A percentile compares a stretch with the other conserved stretches of the same genome.
Conservation (phyloP, 108 stramenopile species). For the Cyclotella sp. region DNA sequence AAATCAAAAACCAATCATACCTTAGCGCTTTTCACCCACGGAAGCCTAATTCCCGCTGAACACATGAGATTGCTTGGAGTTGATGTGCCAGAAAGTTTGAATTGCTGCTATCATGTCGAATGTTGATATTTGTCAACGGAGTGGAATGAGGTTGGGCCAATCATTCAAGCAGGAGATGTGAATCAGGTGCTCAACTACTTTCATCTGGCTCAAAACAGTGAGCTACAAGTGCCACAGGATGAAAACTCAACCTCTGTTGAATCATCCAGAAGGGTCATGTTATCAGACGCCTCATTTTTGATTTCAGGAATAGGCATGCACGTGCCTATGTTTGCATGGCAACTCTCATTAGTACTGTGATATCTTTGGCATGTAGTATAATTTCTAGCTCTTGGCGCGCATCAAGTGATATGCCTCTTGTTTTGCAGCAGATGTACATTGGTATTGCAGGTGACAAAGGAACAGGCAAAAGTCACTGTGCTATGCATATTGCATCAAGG, state of each 20-base stretch:
- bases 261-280: background rate
- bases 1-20: background rate
- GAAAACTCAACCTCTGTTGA: background rate
- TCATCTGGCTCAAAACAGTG: background rate
- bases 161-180: constrained; percentile 21
- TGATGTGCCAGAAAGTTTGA: background rate
- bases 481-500: constrained; percentile 56
- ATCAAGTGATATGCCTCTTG: background rate
- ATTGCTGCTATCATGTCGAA: constrained; percentile 7
- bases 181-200: background rate
- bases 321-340: background rate
- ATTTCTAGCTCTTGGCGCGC: background rate
- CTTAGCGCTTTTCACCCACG: constrained; percentile 21
- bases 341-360: background rate
- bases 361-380: background rate
- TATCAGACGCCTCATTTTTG: background rate
- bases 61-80: constrained; percentile 16
- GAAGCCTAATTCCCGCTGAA: constrained; percentile 27
- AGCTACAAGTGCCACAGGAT: background rate
- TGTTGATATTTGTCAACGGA: background rate
- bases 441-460: constrained; percentile 64
- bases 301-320: background rate
- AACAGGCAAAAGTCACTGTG: constrained; percentile 76
- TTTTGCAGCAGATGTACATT: constrained; percentile 7
- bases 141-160: constrained; percentile 11